These are phyloP conservation scores for Macadamia tetraphylla DNA, from an alignment of 164 flowering plant species.

Conservation along the genomic window DNA sequence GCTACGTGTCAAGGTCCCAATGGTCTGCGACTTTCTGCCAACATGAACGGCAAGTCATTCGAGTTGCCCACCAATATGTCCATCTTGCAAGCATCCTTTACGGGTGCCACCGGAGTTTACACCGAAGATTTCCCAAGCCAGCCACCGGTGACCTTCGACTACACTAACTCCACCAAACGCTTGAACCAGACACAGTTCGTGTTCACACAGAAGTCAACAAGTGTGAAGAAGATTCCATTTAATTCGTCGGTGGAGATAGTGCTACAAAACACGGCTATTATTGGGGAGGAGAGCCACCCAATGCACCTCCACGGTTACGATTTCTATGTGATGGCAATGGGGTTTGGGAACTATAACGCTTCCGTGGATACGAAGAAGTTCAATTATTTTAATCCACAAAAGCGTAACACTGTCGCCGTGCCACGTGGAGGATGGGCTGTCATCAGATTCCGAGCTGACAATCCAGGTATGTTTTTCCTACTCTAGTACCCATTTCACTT, in stretches of 20 bases:
- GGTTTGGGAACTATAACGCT: conserved; percentile 62
- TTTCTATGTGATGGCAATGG: conserved; percentile 68
- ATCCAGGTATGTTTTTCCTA: conserved; percentile 43
- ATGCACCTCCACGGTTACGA: conserved; percentile 67
- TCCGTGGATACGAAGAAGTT: conserved; percentile 27
- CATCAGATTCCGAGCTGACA: conserved; percentile 61
- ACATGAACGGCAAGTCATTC: conserved; percentile 69
- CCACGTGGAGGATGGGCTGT: conserved; percentile 89
- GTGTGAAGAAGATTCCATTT: conserved; percentile 44
- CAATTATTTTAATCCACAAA: conserved; percentile 57
- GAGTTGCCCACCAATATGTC: conserved; percentile 34
- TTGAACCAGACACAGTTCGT: conserved; percentile 1
- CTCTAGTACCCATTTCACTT: conserved; percentile 8
- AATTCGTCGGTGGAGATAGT: conserved; percentile 62
- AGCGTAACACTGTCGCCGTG: conserved; percentile 68
- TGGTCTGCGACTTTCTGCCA: conserved; percentile 29
- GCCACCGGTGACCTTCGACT: conserved; percentile 52
- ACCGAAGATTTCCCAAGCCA: conserved; percentile 50
- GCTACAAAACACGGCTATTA: conserved; percentile 64
- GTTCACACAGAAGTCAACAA: conserved; percentile 34
- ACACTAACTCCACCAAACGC: conserved; percentile 29
- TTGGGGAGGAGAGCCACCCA: conserved; percentile 58
- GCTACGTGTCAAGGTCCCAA: conserved; percentile 32
- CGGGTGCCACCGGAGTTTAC: conserved; percentile 25
- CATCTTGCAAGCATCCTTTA: conserved; percentile 45